phyloP scores from a whole-genome alignment of 2,329 filamentous ascomycete species.

The Pseudogymnoascus sp. region DNA sequence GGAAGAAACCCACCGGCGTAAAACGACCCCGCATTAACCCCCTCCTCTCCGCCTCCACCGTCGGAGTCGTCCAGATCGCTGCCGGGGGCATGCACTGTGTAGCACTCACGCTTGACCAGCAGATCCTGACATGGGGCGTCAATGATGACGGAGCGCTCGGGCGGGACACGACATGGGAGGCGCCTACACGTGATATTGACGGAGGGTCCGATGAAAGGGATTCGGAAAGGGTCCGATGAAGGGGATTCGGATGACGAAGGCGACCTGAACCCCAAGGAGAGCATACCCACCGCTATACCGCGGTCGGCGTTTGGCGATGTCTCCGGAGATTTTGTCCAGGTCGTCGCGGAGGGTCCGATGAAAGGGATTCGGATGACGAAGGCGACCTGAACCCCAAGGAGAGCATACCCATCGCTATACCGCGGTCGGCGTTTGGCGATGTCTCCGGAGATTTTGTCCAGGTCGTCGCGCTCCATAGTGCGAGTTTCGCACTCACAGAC shows the following conservation, averaged over 20 bases:
- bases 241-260: slow-evolving; percentile 37
- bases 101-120: slow-evolving; percentile 70
- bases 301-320: slow-evolving; percentile 44
- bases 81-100: slow-evolving; percentile 77
- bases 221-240: slow-evolving; percentile 20
- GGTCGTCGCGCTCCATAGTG: slow-evolving; percentile 64
- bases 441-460: neutral
- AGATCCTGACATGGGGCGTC: slow-evolving; percentile 78
- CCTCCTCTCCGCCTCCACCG: slow-evolving; percentile 44
- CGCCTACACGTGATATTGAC: slow-evolving; percentile 48
- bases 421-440: slow-evolving; percentile 46
- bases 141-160: slow-evolving; percentile 79
- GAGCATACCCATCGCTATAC: slow-evolving; percentile 55
- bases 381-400: slow-evolving; percentile 62
- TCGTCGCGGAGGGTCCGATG: too few species aligned
- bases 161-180: slow-evolving; percentile 61
- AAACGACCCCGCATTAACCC: slow-evolving; percentile 65
- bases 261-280: slow-evolving; percentile 62
- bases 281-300: slow-evolving; percentile 54
- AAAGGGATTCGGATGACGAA: slow-evolving; percentile 34
- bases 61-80: slow-evolving; percentile 65
- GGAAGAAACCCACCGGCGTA: slow-evolving; percentile 58
- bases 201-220: slow-evolving; percentile 28
- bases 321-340: slow-evolving; percentile 17
- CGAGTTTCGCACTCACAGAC: slow-evolving; percentile 66